Percentiles rank a stretch among this genome's conserved stretches.
Evolutionary conservation across 2,329 filamentous ascomycete species (phyloP).

Genomic region (Intubia oerlemansii): DNA sequence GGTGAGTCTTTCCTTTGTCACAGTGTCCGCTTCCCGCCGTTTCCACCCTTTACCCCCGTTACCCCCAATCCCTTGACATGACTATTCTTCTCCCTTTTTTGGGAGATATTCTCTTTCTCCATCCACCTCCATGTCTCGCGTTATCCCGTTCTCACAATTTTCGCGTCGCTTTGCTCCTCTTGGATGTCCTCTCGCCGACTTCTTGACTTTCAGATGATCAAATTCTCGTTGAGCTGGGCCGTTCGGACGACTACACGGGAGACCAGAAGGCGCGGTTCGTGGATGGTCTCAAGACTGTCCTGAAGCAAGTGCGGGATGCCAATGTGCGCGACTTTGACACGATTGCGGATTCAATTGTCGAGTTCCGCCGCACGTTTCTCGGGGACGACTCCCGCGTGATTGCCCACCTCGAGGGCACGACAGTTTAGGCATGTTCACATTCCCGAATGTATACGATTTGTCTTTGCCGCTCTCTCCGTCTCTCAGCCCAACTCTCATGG

Average conservation of each 20-base stretch:
- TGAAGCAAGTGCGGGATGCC: conserved; percentile 35
- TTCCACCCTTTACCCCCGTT: no score
- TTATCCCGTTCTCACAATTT: no score
- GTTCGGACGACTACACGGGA: conserved; percentile 38
- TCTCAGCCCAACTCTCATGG: no score
- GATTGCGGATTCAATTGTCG: conserved; percentile 45
- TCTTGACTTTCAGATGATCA: conserved; percentile 39
- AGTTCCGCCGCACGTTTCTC: conserved; percentile 42
- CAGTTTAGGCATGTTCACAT: no score
- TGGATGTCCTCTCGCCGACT: neutral
- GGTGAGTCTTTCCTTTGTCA: conserved; percentile 42
- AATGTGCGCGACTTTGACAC: conserved; percentile 43
- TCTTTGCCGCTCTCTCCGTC: no score
- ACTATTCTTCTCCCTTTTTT: conserved; percentile 3
- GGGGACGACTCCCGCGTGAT: conserved; percentile 43
- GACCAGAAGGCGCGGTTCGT: conserved; percentile 41
- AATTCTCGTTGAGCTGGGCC: conserved; percentile 51
- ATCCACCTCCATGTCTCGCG: no score
- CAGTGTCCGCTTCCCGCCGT: no score
- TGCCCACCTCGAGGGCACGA: no score
- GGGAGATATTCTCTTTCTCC: no score
- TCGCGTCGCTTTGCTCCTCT: conserved; percentile 2
- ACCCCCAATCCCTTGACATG: no score
- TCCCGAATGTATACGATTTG: no score
- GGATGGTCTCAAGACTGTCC: conserved; percentile 36